Base-by-base conservation (phyloP, 1,284 basidiomycete species). In the Violaceomyces palustris region DNA sequence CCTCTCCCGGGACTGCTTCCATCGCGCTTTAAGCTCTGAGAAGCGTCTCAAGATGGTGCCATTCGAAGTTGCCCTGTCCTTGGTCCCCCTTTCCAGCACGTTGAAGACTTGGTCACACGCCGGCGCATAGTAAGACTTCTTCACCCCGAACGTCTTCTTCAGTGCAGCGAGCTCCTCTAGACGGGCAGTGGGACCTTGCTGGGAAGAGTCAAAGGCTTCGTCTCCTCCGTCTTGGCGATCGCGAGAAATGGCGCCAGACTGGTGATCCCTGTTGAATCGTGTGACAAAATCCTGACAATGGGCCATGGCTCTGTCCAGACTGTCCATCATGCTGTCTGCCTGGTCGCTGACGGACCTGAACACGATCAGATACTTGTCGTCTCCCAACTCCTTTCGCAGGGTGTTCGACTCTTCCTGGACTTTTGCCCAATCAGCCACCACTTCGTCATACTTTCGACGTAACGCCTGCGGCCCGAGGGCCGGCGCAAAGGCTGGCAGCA, bases 311-410 rank as follows among this genome's bases (percentile, higher is more conserved):
- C 90, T 93, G 76, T 94, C 88, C 54, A 97, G 75, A 65, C 88
- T 89, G 22, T 84, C 82, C 88, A 97, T 92, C 90, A 97, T 93
- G 22, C 87, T 88, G 68, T 92, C 86, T 25, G 90, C 90, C 74
- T 96, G 91, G 53, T 87, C 84, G 11, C 85, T 86, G 31, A 90
- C 89, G 27, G 87, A 90, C 55, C 88, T 80, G 74, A 96, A 96
- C n/a, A 94, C 86, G 8, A 85, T 85, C 63, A 96, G 79, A 85
- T 89, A 94, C 40, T 89, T 91, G 74, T 96, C 91, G 74, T 96
- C 93, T 74, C 88, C 88, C 49, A 96, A 78, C 73, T 97, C 92
- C 67, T 88, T 87, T 56, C 86, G 79, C 48, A 96, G 75, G 31
- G 84, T 81, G 19, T 87, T 85, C 42, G 84, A 86, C 60, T 92